Percentiles rank a stretch among this genome's conserved stretches.
Evolutionary conservation across 495 filamentous ascomycete genomes (phyloP).

Genomic region (Clavariopsis aquatica): DNA sequence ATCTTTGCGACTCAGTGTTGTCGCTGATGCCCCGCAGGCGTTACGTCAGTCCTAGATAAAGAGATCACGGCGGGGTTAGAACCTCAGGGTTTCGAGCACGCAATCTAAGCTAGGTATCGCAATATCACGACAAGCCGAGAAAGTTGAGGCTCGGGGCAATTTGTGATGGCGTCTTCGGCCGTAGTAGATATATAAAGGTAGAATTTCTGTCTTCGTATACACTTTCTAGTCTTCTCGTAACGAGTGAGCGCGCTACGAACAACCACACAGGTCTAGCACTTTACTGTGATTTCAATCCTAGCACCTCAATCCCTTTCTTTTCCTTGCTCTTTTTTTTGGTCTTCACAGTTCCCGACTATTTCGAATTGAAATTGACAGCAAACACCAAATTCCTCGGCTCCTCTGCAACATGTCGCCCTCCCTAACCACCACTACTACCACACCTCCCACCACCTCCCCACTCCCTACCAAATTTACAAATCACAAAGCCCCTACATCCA

Average conservation of each 20-base stretch:
- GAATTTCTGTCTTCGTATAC: not conserved
- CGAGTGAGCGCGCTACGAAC: not conserved
- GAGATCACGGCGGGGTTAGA: slow-evolving; percentile 11
- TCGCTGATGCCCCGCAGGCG: not conserved
- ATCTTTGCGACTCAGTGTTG: not conserved
- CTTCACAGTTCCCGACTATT: not conserved
- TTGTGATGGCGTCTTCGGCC: not conserved
- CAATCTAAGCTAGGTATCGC: slow-evolving; percentile 19
- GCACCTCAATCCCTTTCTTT: not conserved
- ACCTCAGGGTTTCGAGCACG: slow-evolving; percentile 23
- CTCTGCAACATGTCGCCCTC: slow-evolving; percentile 26
- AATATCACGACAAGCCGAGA: slow-evolving; percentile 26
- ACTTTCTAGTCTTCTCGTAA: not conserved
- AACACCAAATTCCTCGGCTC: not conserved
- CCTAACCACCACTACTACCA: slow-evolving; percentile 14
- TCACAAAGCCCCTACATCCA: slow-evolving; percentile 36
- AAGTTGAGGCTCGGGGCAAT: not conserved
- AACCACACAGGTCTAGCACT: not conserved
- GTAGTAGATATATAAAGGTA: not conserved
- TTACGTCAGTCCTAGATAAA: not conserved
- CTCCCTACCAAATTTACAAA: slow-evolving; percentile 13
- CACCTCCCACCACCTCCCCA: slow-evolving; percentile 10
- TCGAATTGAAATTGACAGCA: too few species aligned
- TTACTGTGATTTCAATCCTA: not conserved
- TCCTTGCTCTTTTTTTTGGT: not conserved